Evolutionary conservation across 2,329 filamentous ascomycete species (phyloP).

Genomic region (Fusarium albidum): DNA sequence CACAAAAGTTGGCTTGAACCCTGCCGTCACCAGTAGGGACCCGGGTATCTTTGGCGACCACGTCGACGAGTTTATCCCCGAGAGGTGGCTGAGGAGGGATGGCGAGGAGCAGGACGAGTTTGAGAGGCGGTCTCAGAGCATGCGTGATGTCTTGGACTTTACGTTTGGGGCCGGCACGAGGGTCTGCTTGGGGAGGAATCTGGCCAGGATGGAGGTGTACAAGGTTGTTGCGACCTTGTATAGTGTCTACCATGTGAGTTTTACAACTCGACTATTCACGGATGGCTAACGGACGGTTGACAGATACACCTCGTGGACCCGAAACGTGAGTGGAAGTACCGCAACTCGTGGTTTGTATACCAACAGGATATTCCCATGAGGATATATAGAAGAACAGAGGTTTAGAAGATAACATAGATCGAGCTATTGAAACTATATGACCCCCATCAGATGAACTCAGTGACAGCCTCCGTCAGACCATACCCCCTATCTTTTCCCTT

Average conservation of each 20-base stretch:
- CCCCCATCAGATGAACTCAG: too few relatives aligned
- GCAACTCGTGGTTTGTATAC: background rate
- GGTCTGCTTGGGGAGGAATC: conserved; percentile 4
- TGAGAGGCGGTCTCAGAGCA: background rate
- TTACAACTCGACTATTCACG: too few relatives aligned
- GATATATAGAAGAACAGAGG: background rate
- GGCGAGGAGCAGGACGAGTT: background rate
- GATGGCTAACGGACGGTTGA: background rate
- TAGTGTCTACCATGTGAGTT: background rate
- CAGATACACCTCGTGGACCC: background rate
- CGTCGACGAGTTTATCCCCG: background rate
- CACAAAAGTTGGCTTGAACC: conserved; percentile 2
- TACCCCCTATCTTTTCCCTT: too few relatives aligned
- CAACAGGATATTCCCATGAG: background rate
- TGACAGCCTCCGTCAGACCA: too few relatives aligned
- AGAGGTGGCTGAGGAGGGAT: background rate
- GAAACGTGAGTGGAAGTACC: background rate
- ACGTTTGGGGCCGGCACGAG: conserved; percentile 2
- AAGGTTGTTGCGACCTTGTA: conserved; percentile 1
- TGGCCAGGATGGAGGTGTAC: conserved; percentile 9
- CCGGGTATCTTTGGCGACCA: background rate
- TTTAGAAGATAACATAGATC: too few relatives aligned
- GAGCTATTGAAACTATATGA: too few relatives aligned
- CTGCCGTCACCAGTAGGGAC: background rate
- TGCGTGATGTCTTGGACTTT: background rate